phyloP scores from a whole-genome alignment of 495 filamentous ascomycete genomes.

The Daldinia concentrica region DNA sequence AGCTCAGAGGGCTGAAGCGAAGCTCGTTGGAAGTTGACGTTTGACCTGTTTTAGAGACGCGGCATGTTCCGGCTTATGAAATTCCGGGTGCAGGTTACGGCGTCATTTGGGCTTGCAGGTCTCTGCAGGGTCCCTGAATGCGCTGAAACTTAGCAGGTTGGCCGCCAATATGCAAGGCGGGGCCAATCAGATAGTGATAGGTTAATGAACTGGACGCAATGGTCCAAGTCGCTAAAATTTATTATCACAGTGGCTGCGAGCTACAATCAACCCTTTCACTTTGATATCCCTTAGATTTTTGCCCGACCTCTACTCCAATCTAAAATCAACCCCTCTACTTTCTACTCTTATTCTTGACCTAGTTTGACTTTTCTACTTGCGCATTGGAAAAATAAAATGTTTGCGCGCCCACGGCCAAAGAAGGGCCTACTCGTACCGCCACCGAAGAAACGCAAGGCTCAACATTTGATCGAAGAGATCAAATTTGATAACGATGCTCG shows the following conservation, averaged over 20 bases:
- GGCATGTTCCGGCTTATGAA: slow-evolving; percentile 33
- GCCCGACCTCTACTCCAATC: not conserved
- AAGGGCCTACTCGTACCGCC: slow-evolving; percentile 58
- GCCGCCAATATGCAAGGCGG: slow-evolving; percentile 7
- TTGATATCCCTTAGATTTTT: not conserved
- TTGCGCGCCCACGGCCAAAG: slow-evolving; percentile 60
- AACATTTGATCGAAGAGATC: slow-evolving; percentile 74
- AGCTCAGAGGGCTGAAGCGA: slow-evolving; percentile 1
- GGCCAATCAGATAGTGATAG: slow-evolving; percentile 7
- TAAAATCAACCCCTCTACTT: not conserved
- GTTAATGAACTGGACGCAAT: slow-evolving; percentile 3
- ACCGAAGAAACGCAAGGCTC: slow-evolving; percentile 72
- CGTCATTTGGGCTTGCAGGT: slow-evolving; percentile 18
- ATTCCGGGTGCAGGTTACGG: slow-evolving; percentile 6
- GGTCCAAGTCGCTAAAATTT: slow-evolving; percentile 21
- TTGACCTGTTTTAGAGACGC: slow-evolving; percentile 17
- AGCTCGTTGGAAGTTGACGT: slow-evolving; percentile 27
- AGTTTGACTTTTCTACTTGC: not conserved
- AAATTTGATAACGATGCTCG: slow-evolving; percentile 81
- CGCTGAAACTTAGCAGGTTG: slow-evolving; percentile 21
- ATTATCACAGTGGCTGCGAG: not conserved
- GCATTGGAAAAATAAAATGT: slow-evolving; percentile 44
- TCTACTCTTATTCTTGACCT: not conserved
- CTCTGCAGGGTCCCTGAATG: slow-evolving; percentile 11
- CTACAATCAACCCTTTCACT: not conserved